Conservation (phyloP, 2,329 filamentous ascomycete genomes). For the Monosporascus sp. region DNA sequence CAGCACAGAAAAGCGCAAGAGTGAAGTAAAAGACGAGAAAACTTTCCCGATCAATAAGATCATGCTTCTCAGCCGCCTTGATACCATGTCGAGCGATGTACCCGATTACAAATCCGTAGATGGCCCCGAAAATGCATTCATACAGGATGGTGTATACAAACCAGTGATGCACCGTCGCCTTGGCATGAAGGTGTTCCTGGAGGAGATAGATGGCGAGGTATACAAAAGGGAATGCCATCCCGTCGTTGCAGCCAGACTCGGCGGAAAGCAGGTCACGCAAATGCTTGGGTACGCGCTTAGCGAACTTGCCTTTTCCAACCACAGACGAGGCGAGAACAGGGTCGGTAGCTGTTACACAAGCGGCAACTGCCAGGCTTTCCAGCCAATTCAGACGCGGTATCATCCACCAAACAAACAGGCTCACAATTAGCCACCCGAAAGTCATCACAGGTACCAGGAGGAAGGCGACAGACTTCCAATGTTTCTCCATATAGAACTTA, state of each 20-base stretch:
- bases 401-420: constrained; percentile 93
- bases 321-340: constrained; percentile 96
- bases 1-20: constrained; percentile 89
- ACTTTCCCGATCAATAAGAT: constrained; percentile 91
- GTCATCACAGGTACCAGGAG: constrained; percentile 95
- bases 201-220: constrained; percentile 90
- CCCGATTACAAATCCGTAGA: constrained; percentile 83
- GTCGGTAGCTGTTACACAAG: constrained; percentile 95
- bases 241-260: constrained; percentile 97
- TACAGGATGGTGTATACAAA: constrained; percentile 87
- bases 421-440: constrained; percentile 88
- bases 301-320: constrained; percentile 98
- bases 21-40: constrained; percentile 99
- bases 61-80: constrained; percentile 75
- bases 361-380: constrained; percentile 78
- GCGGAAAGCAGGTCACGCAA: constrained; percentile 89
- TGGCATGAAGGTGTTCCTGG: constrained; percentile 65
- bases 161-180: constrained; percentile 75
- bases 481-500: constrained; percentile 93
- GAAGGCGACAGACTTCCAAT: constrained; percentile 89
- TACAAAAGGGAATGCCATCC: constrained; percentile 98
- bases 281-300: constrained; percentile 95
- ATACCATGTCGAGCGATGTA: constrained; percentile 90
- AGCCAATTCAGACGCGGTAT: constrained; percentile 76
- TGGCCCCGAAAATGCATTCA: constrained; percentile 87